Conservation (phyloP, 352 stramenopile genomes). For the Globisporangium irregulare region DNA sequence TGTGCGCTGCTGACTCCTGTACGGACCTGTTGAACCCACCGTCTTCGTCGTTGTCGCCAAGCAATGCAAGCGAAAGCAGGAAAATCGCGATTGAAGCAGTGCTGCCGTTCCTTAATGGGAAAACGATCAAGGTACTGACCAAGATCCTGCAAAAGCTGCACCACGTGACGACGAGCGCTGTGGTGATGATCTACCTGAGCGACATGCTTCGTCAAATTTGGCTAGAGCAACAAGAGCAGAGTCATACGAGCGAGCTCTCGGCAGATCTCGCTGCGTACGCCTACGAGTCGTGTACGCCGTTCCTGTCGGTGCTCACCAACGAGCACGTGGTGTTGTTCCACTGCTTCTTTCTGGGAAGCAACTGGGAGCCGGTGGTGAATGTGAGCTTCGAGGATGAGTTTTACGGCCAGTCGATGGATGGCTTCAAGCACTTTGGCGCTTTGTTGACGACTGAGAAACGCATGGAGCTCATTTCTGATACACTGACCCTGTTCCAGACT, state of each 20-base stretch:
- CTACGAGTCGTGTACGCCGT: conserved; percentile 68
- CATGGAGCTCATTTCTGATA: conserved; percentile 48
- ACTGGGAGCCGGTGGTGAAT: conserved; percentile 3
- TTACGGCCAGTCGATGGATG: conserved; percentile 43
- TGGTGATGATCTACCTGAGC: conserved; percentile 72
- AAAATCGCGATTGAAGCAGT: conserved; percentile 41
- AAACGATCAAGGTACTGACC: conserved; percentile 67
- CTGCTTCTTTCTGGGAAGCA: conserved; percentile 37
- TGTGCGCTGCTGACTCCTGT: conserved; percentile 37
- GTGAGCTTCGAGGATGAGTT: conserved; percentile 34
- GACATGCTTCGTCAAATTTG: conserved; percentile 42
- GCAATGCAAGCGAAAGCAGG: conserved; percentile 8
- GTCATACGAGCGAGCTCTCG: conserved; percentile 12
- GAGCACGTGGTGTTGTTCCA: conserved; percentile 72
- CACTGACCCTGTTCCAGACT: conserved; percentile 37
- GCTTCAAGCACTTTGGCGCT: conserved; percentile 32
- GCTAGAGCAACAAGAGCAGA: conserved; percentile 21
- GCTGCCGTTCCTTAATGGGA: conserved; percentile 45
- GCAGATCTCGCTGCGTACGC: conserved; percentile 54
- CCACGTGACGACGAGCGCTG: conserved; percentile 47
- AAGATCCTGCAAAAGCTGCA: conserved; percentile 76
- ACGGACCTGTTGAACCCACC: conserved; percentile 31
- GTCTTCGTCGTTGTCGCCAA: not conserved
- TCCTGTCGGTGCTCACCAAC: conserved; percentile 55
- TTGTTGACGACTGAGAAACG: conserved; percentile 46